Percentiles rank a stretch among this genome's conserved stretches.
phyloP scores from a whole-genome alignment of 2,329 filamentous ascomycete genomes.

The Talaromyces sp. region DNA sequence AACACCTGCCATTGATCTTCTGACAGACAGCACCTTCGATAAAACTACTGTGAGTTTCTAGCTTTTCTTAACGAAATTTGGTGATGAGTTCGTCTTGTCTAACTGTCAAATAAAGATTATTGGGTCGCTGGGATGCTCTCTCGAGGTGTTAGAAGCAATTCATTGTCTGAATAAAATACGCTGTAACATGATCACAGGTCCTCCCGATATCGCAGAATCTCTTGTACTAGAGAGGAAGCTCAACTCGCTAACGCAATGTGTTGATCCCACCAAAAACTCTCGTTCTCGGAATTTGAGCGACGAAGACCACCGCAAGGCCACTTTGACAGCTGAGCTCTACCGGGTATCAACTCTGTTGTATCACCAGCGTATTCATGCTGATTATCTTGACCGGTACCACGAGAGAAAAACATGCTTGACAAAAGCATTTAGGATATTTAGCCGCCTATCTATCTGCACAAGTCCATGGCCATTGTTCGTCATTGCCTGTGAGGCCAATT shows the following conservation, averaged over 20 bases:
- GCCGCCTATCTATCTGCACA: neutral
- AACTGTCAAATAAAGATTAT: neutral
- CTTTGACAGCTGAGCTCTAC: neutral
- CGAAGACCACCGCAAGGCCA: neutral
- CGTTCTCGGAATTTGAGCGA: no score
- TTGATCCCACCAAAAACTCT: no score
- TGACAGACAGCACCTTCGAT: neutral
- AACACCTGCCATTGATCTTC: neutral
- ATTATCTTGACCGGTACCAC: neutral
- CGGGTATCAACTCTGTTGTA: neutral
- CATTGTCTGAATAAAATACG: neutral
- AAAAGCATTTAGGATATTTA: neutral
- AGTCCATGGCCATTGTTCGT: neutral
- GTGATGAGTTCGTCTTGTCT: no score
- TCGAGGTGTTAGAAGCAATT: neutral
- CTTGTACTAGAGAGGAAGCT: neutral
- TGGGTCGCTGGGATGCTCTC: neutral
- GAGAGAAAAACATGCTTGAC: neutral
- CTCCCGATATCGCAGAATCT: neutral
- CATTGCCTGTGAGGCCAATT: neutral
- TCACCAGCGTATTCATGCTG: neutral
- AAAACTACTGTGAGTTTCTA: neutral
- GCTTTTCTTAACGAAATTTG: no score
- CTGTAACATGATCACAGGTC: neutral
- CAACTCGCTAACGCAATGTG: no score